These are phyloP conservation scores for Firmiana major DNA, from an alignment of 345 rosid genomes.

Conservation along the genomic window DNA sequence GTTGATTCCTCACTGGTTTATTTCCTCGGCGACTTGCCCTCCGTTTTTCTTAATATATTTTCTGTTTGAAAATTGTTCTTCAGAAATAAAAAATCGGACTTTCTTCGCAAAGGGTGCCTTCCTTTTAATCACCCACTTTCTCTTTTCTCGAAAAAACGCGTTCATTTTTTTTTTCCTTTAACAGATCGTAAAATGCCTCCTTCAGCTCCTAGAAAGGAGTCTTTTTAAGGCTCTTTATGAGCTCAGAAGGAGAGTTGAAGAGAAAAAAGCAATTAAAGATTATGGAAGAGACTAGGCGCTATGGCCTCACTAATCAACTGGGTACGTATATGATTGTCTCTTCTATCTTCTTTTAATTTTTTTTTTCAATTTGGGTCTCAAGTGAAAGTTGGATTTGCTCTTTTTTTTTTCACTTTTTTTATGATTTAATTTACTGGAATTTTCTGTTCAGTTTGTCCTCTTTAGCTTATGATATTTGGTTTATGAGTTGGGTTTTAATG, in stretches of 20 bases:
- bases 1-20: not conserved
- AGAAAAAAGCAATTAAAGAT: not conserved
- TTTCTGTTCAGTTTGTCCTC: not conserved
- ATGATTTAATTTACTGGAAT: not conserved
- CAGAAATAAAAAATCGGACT: not conserved
- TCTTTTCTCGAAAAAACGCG: slow-evolving; percentile 11
- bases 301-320: slow-evolving; percentile 32
- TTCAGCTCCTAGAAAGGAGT: not conserved
- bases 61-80: not conserved
- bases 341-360: not conserved
- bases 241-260: not conserved
- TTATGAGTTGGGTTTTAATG: not conserved
- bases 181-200: not conserved
- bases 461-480: not conserved
- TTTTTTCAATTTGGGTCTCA: not conserved
- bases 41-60: not conserved
- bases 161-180: not conserved
- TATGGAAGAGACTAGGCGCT: slow-evolving; percentile 45
- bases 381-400: not conserved
- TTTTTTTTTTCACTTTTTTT: not conserved
- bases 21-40: not conserved
- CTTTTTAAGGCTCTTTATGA: not conserved
- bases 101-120: not conserved
- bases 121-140: not conserved
- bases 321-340: slow-evolving; percentile 20